A percentile compares a stretch with the other conserved stretches of the same genome.
Conservation (phyloP, 129 eudicot species). For the Flaveria linearis region DNA sequence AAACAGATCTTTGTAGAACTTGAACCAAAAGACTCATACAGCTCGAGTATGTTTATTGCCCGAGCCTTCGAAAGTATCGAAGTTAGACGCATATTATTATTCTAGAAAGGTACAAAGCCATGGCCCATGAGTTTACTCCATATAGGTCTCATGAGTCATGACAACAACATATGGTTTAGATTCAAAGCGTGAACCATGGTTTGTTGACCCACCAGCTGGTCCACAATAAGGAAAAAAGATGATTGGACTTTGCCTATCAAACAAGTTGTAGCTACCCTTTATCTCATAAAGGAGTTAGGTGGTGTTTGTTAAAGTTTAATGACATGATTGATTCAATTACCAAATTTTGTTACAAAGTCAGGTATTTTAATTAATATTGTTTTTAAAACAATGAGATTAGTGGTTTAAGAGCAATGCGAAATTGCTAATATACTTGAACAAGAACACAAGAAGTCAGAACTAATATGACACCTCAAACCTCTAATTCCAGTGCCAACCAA, state of each 20-base stretch:
- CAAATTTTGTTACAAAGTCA: constrained; percentile 24
- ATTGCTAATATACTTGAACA: neutral
- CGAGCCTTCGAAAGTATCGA: too few relatives aligned
- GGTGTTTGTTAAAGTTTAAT: constrained; percentile 26
- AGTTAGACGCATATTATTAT: neutral
- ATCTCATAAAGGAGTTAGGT: constrained; percentile 19
- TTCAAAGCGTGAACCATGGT: constrained; percentile 30
- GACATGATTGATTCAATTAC: constrained; percentile 3
- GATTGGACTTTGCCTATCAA: constrained; percentile 24
- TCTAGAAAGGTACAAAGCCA: neutral
- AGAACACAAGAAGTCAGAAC: neutral
- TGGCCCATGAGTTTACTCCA: constrained; percentile 5
- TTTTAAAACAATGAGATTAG: neutral
- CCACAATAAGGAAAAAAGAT: constrained; percentile 15
- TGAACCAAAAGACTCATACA: too few relatives aligned
- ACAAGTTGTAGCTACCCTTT: constrained; percentile 18
- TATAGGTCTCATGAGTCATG: constrained; percentile 8
- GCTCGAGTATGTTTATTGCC: neutral
- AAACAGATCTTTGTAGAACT: too few relatives aligned
- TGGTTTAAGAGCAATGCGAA: neutral
- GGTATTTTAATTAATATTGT: neutral
- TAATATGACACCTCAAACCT: neutral
- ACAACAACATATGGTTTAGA: constrained; percentile 13
- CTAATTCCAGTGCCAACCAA: too few relatives aligned
- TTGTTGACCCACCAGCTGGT: constrained; percentile 30